A percentile compares a stretch with the other conserved stretches of the same genome.
Evolutionary conservation across 805 yeast genomes (phyloP).

Genomic region (Hermanozyma aechmeae): DNA sequence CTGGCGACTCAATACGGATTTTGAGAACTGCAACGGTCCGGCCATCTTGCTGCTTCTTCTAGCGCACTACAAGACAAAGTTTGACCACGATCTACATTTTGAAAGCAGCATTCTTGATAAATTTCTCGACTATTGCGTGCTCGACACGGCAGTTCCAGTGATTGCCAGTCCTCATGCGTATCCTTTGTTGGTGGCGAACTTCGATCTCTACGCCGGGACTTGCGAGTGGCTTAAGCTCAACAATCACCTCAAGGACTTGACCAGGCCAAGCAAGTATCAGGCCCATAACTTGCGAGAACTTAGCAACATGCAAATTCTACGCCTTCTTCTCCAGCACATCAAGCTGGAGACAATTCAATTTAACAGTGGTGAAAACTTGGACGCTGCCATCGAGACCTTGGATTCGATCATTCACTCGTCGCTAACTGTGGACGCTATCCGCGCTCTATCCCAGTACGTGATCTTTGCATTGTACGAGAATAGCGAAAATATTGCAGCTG

Average conservation of each 20-base stretch:
- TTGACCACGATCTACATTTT: not conserved
- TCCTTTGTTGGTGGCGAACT: slow-evolving; percentile 37
- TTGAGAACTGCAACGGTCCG: slow-evolving; percentile 54
- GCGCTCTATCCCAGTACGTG: slow-evolving; percentile 37
- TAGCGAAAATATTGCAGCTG: slow-evolving; percentile 16
- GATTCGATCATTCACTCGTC: slow-evolving; percentile 23
- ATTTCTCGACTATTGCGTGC: not conserved
- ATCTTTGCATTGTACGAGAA: slow-evolving; percentile 41
- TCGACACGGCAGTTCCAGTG: slow-evolving; percentile 8
- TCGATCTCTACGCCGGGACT: slow-evolving; percentile 55
- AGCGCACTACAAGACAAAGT: slow-evolving; percentile 29
- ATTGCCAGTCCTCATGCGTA: slow-evolving; percentile 50
- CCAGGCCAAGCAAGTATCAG: slow-evolving; percentile 42
- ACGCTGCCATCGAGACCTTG: slow-evolving; percentile 8
- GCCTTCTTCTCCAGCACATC: slow-evolving; percentile 40
- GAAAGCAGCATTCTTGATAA: not conserved
- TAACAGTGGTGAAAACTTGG: slow-evolving; percentile 1
- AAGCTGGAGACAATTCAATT: not conserved
- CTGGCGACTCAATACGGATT: slow-evolving; percentile 46
- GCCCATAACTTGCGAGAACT: slow-evolving; percentile 45
- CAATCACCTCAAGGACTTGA: slow-evolving; percentile 49
- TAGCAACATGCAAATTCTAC: slow-evolving; percentile 40
- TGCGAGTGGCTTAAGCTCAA: slow-evolving; percentile 44
- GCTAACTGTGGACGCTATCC: slow-evolving; percentile 45
- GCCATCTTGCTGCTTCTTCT: slow-evolving; percentile 47